These are phyloP conservation scores for Imleria badia DNA, from an alignment of 768 basidiomycete genomes.

Conservation along the genomic window DNA sequence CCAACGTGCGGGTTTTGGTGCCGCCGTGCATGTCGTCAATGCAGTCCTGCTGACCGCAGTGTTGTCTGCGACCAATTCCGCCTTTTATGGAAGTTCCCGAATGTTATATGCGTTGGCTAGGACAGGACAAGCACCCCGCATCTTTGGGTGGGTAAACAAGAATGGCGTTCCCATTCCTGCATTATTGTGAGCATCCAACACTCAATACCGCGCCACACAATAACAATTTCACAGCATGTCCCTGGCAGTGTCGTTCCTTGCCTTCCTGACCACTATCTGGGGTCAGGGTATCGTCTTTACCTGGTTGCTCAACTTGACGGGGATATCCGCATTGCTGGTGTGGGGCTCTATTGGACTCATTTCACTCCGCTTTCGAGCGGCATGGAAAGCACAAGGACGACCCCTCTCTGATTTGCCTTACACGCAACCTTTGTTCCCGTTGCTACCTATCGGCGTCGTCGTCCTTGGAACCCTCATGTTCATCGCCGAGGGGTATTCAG, in stretches of 20 bases:
- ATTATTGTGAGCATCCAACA: constrained; percentile 39
- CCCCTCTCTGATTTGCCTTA: constrained; percentile 56
- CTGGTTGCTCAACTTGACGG: constrained; percentile 63
- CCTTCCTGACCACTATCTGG: constrained; percentile 61
- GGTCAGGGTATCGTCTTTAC: constrained; percentile 53
- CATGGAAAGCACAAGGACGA: constrained; percentile 54
- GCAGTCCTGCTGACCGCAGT: constrained; percentile 67
- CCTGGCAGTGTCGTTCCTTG: constrained; percentile 47
- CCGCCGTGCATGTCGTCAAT: constrained; percentile 62
- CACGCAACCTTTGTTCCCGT: constrained; percentile 51
- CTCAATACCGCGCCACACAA: neutral
- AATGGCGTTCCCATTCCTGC: constrained; percentile 63
- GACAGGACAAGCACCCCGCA: constrained; percentile 59
- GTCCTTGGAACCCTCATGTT: constrained; percentile 53
- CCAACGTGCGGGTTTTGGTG: constrained; percentile 59
- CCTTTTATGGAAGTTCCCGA: constrained; percentile 65
- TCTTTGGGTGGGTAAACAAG: constrained; percentile 65
- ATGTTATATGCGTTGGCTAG: constrained; percentile 63
- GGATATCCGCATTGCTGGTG: constrained; percentile 65
- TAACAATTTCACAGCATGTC: constrained; percentile 38
- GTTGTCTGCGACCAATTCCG: constrained; percentile 62
- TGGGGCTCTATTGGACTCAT: constrained; percentile 61
- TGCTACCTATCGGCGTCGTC: constrained; percentile 51
- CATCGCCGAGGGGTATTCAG: constrained; percentile 52
- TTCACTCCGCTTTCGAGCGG: constrained; percentile 61